Conservation (phyloP, 2,329 filamentous ascomycete species). For the Hortaea sp. region DNA sequence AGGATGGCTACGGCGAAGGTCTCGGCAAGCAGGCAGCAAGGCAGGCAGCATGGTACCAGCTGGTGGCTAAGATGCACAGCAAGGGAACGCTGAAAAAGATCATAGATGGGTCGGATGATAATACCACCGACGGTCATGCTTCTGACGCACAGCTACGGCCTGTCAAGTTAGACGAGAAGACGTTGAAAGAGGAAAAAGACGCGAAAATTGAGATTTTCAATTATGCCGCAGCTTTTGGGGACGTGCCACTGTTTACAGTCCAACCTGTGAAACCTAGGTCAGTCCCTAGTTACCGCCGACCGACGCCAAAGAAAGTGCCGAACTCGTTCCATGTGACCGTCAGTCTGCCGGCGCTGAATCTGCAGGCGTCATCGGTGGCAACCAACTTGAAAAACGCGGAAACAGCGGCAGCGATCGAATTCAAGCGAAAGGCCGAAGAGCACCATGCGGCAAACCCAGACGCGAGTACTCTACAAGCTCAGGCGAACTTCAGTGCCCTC, state of each 20-base stretch:
- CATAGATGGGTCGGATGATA: constrained; percentile 1
- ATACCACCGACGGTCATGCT: background rate
- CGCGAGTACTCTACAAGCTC: background rate
- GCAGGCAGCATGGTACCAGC: constrained; percentile 10
- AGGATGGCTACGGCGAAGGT: constrained; percentile 7
- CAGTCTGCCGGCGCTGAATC: constrained; percentile 27
- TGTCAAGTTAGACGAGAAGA: constrained; percentile 8
- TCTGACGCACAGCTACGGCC: constrained; percentile 2
- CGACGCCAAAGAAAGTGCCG: background rate
- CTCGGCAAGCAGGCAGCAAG: constrained; percentile 7
- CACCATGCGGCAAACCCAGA: constrained; percentile 11
- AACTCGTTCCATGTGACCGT: constrained; percentile 18
- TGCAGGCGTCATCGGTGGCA: constrained; percentile 23
- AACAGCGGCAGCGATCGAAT: constrained; percentile 27
- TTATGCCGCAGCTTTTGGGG: constrained; percentile 31
- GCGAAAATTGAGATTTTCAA: constrained; percentile 29
- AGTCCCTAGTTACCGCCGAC: background rate
- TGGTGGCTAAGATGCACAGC: constrained; percentile 9
- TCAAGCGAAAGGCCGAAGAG: constrained; percentile 30
- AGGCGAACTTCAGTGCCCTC: constrained; percentile 22
- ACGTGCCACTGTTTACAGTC: constrained; percentile 19
- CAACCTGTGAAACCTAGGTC: constrained; percentile 2
- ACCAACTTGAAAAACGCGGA: constrained; percentile 22
- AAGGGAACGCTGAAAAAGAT: constrained; percentile 8
- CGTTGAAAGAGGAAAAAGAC: constrained; percentile 15